Conservation (phyloP, 768 basidiomycete species). For the Hygrocybe punicea region DNA sequence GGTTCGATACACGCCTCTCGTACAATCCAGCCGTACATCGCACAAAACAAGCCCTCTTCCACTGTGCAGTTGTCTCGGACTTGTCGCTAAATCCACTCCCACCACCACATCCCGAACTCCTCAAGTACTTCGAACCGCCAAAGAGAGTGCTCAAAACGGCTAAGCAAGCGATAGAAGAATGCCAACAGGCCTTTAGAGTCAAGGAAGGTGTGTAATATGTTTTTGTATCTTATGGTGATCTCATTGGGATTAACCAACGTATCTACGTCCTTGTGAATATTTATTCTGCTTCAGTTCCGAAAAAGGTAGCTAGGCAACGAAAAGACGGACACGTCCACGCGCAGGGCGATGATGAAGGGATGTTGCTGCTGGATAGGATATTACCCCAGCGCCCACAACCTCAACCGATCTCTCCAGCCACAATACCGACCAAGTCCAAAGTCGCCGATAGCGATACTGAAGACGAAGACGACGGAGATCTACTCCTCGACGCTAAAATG, state of each 20-base stretch:
- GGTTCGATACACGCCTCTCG: conserved; percentile 75
- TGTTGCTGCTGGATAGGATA: conserved; percentile 55
- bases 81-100: conserved; percentile 71
- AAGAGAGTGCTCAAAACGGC: conserved; percentile 61
- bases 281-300: conserved; percentile 48
- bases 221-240: too few relatives aligned
- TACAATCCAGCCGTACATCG: conserved; percentile 91
- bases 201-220: conserved; percentile 56
- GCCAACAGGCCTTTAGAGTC: conserved; percentile 67
- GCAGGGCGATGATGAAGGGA: conserved; percentile 55
- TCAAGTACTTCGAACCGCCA: conserved; percentile 83
- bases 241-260: too few relatives aligned
- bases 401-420: conserved; percentile 23
- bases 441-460: conserved; percentile 55
- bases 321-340: conserved; percentile 65
- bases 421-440: conserved; percentile 25
- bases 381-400: conserved; percentile 16
- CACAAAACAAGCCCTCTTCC: conserved; percentile 89
- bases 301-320: conserved; percentile 51
- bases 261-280: neutral
- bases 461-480: conserved; percentile 35
- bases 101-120: conserved; percentile 80
- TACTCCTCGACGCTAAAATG: conserved; percentile 11
- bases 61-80: conserved; percentile 75
- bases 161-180: conserved; percentile 51